A percentile compares a stretch with the other conserved stretches of the same genome.
These are phyloP conservation scores for Aspergillus carbonarius DNA, from an alignment of 2,329 filamentous ascomycete species.

Conservation along the genomic window DNA sequence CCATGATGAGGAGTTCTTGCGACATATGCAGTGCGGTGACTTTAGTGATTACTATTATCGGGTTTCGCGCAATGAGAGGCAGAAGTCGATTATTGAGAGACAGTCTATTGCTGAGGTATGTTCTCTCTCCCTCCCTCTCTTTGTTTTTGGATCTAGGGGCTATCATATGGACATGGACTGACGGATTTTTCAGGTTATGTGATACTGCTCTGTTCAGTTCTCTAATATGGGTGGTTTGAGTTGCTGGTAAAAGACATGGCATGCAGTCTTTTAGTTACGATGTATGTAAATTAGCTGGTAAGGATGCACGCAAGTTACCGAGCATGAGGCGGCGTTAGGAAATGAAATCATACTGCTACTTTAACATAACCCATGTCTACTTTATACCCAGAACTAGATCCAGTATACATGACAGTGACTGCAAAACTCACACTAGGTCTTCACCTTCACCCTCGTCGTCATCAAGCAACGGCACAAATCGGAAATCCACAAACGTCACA, in stretches of 20 bases:
- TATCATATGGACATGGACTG: slow-evolving; percentile 9
- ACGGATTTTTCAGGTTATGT: background rate
- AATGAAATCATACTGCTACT: background rate
- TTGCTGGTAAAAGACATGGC: background rate
- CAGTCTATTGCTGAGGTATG: slow-evolving; percentile 53
- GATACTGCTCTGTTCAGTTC: background rate
- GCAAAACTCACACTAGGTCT: background rate
- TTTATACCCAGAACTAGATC: background rate
- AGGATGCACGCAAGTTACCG: background rate
- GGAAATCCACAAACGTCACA: slow-evolving; percentile 49
- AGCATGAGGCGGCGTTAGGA: background rate
- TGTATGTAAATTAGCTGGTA: background rate
- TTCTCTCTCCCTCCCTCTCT: background rate
- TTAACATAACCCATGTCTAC: background rate
- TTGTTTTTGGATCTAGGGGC: slow-evolving; percentile 10
- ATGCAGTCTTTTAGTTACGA: background rate
- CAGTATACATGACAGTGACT: background rate
- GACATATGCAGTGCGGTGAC: slow-evolving; percentile 89
- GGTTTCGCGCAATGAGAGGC: slow-evolving; percentile 75
- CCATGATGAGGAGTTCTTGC: slow-evolving; percentile 94
- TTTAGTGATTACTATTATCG: slow-evolving; percentile 92
- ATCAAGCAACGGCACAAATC: slow-evolving; percentile 48
- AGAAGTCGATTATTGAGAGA: slow-evolving; percentile 83
- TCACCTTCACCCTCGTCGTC: slow-evolving; percentile 35
- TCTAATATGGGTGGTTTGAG: background rate